Conservation (phyloP, 2,329 filamentous ascomycete species). For the Thermoascus crustaceus region DNA sequence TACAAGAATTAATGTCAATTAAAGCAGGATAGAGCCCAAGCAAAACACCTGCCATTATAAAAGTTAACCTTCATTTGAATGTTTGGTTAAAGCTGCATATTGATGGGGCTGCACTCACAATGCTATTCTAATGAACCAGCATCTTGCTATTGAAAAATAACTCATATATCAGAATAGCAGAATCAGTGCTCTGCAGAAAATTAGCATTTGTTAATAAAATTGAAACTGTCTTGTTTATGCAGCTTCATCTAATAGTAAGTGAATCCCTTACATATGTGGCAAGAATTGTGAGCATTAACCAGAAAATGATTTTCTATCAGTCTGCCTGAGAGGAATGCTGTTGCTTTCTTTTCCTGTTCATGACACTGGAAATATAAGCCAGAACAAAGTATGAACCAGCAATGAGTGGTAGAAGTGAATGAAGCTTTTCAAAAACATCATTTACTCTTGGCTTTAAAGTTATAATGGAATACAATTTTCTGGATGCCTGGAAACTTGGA, state of each 20-base stretch:
- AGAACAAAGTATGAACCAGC: constrained; percentile 52
- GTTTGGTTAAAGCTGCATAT: too few species aligned
- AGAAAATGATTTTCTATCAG: too few species aligned
- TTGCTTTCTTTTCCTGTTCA: constrained; percentile 35
- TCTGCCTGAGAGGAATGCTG: constrained; percentile 35
- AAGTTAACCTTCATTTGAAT: too few species aligned
- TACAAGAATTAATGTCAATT: too few species aligned
- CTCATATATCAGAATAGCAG: constrained; percentile 10
- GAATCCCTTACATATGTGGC: constrained; percentile 32
- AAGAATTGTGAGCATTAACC: constrained; percentile 27
- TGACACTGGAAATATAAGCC: constrained; percentile 46
- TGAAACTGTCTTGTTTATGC: background rate
- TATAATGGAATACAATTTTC: too few species aligned
- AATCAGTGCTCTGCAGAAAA: constrained; percentile 9
- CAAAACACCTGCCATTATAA: constrained; percentile 45
- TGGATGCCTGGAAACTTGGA: too few species aligned
- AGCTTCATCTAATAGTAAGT: background rate
- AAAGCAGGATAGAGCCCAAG: too few species aligned
- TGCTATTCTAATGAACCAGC: constrained; percentile 5
- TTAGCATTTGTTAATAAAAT: background rate
- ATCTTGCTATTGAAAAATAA: constrained; percentile 2
- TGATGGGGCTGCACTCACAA: constrained; percentile 14
- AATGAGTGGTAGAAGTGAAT: constrained; percentile 35
- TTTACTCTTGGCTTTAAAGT: too few species aligned
- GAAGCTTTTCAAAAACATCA: constrained; percentile 7